Percentiles rank a stretch among this genome's conserved stretches.
phyloP scores from a whole-genome alignment of 2,329 filamentous ascomycete species.

The Paraconiothyrium sp. region DNA sequence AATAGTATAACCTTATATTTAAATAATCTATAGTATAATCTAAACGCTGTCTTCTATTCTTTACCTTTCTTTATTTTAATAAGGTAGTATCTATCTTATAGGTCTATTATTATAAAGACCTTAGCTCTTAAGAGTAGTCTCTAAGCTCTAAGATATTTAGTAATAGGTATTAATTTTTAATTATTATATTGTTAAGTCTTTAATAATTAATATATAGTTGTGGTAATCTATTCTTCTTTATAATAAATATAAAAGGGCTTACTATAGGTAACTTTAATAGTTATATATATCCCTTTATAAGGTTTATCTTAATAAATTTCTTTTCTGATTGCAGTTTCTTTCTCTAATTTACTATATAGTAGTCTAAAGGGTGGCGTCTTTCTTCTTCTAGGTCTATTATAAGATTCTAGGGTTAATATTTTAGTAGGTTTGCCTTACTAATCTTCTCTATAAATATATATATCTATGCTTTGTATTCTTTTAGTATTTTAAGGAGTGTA shows the following conservation, averaged over 20 bases:
- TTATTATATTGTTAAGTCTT: background rate
- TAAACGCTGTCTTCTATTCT: slow-evolving; percentile 3
- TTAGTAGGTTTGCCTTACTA: background rate
- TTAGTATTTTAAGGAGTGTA: background rate
- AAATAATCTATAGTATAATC: background rate
- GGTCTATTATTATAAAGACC: too few relatives aligned
- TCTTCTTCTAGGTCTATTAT: too few relatives aligned
- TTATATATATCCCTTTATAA: too few relatives aligned
- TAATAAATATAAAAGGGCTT: background rate
- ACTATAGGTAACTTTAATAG: too few relatives aligned
- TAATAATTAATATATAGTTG: background rate
- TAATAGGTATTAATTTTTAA: background rate
- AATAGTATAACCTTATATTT: slow-evolving; percentile 7
- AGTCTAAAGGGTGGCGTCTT: background rate
- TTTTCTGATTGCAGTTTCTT: too few relatives aligned
- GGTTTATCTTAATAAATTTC: too few relatives aligned
- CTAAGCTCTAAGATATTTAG: too few relatives aligned
- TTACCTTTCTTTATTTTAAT: background rate
- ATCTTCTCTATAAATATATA: background rate
- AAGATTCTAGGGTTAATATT: background rate
- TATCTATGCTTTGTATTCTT: background rate
- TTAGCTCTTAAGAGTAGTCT: too few relatives aligned
- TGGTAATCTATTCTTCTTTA: background rate
- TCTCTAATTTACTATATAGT: background rate
- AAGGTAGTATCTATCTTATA: too few relatives aligned